phyloP scores from a whole-genome alignment of 352 stramenopile species.

The Phytophthora agathidicida region DNA sequence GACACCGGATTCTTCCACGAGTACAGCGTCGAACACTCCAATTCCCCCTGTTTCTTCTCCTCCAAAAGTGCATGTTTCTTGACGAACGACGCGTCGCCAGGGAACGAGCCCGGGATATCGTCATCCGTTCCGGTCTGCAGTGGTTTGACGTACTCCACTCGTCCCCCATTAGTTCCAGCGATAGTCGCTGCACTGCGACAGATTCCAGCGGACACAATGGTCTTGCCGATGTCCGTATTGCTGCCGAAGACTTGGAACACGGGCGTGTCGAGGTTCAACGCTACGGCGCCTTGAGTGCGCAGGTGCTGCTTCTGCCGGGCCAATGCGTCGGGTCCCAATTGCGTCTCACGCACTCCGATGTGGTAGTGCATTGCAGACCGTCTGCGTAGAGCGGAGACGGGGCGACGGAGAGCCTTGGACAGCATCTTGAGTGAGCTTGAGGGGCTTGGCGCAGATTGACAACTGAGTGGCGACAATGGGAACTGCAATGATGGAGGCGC shows the following conservation, averaged over 20 bases:
- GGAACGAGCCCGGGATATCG: slow-evolving; percentile 44
- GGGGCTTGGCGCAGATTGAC: slow-evolving; percentile 9
- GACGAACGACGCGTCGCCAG: slow-evolving; percentile 90
- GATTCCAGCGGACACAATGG: slow-evolving; percentile 94
- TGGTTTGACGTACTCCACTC: slow-evolving; percentile 96
- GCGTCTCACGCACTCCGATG: slow-evolving; percentile 49
- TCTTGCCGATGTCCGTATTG: slow-evolving; percentile 99
- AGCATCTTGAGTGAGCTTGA: slow-evolving; percentile 18
- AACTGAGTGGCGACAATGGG: slow-evolving; percentile 11
- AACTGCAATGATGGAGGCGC: slow-evolving; percentile 2
- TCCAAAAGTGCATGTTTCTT: slow-evolving; percentile 43
- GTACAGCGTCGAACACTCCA: slow-evolving; percentile 91
- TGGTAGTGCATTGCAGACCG: slow-evolving; percentile 41
- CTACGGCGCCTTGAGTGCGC: slow-evolving; percentile 56
- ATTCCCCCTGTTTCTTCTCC: slow-evolving; percentile 2
- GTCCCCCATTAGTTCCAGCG: slow-evolving; percentile 10
- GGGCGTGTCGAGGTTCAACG: slow-evolving; percentile 64
- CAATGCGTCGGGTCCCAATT: slow-evolving; percentile 37
- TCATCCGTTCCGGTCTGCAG: slow-evolving; percentile 93
- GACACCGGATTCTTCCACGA: slow-evolving; percentile 95
- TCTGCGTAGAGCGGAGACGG: background rate
- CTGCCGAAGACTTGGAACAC: slow-evolving; percentile 95
- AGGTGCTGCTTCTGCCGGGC: slow-evolving; percentile 51
- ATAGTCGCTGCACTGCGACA: slow-evolving; percentile 68
- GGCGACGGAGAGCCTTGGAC: slow-evolving; percentile 23